These are phyloP conservation scores for Mrakiaceae sp. DNA, from an alignment of 1,284 basidiomycete genomes.

Conservation along the genomic window DNA sequence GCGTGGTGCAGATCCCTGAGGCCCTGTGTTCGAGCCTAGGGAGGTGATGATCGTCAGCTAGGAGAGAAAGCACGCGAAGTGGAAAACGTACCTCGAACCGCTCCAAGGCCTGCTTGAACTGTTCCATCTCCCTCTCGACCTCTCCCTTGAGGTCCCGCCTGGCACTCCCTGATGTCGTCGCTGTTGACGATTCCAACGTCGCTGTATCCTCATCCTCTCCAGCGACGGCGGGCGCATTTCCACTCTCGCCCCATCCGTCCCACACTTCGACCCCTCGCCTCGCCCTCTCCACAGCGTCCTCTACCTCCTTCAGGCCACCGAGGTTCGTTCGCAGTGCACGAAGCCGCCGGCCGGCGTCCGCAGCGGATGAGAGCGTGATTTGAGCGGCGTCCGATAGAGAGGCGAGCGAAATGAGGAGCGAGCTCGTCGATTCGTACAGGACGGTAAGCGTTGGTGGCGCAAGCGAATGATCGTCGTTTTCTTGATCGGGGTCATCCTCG, in stretches of 20 bases:
- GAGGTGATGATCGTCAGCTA: neutral
- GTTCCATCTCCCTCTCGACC: neutral
- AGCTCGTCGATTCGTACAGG: neutral
- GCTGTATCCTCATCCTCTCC: neutral
- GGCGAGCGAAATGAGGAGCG: neutral
- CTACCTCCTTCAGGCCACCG: slow-evolving; percentile 1
- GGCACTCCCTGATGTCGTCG: neutral
- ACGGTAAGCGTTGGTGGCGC: too few relatives aligned
- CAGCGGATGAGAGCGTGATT: slow-evolving; percentile 10
- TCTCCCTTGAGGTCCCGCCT: neutral
- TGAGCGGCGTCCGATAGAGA: slow-evolving; percentile 5
- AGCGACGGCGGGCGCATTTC: neutral
- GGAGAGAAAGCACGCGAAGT: neutral
- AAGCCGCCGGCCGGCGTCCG: slow-evolving; percentile 8
- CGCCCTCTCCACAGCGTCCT: slow-evolving; percentile 1
- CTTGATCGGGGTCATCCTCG: too few relatives aligned
- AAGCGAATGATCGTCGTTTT: too few relatives aligned
- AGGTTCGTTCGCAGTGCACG: slow-evolving; percentile 3
- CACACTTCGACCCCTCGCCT: neutral
- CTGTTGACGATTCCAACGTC: neutral
- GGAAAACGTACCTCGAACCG: neutral
- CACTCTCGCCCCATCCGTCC: neutral
- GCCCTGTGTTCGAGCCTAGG: too few relatives aligned
- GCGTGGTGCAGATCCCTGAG: too few relatives aligned
- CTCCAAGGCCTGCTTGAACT: neutral